A percentile compares a stretch with the other conserved stretches of the same genome.
Conservation (phyloP, 352 stramenopile genomes). For the Phytophthora cactorum region DNA sequence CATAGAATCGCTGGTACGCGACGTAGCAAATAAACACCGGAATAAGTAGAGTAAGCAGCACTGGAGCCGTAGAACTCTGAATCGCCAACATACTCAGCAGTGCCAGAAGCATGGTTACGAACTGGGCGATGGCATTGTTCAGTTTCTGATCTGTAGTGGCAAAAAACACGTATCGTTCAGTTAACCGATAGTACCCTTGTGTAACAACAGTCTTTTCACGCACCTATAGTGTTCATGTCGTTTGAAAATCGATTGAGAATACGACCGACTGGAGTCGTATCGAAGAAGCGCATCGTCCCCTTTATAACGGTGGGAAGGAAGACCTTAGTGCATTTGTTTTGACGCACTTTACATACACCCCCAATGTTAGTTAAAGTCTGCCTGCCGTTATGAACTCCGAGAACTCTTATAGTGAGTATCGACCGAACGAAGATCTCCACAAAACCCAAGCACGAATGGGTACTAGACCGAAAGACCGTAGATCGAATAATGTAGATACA, state of each 20-base stretch:
- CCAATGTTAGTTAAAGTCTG: conserved; percentile 8
- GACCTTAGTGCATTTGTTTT: conserved; percentile 66
- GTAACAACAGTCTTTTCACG: neutral
- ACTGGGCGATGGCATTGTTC: conserved; percentile 51
- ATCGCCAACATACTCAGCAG: conserved; percentile 62
- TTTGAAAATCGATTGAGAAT: conserved; percentile 84
- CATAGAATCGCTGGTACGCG: conserved; percentile 71
- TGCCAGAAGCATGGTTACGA: conserved; percentile 54
- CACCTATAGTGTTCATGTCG: conserved; percentile 73
- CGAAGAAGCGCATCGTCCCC: conserved; percentile 89
- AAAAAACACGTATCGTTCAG: conserved; percentile 8
- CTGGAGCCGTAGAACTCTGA: conserved; percentile 49
- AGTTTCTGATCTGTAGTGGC: conserved; percentile 58
- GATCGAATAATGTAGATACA: too few relatives aligned
- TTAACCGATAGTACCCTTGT: neutral
- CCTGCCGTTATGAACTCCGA: neutral
- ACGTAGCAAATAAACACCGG: conserved; percentile 75
- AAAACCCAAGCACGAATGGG: too few relatives aligned
- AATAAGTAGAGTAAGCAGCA: conserved; percentile 59
- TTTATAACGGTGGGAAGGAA: too few relatives aligned
- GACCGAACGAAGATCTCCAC: too few relatives aligned
- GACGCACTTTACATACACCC: conserved; percentile 59
- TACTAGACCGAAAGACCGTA: too few relatives aligned
- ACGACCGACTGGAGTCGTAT: conserved; percentile 77
- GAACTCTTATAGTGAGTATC: too few relatives aligned